phyloP scores from a whole-genome alignment of 2,329 filamentous ascomycete genomes.

The Colletotrichum sp. region DNA sequence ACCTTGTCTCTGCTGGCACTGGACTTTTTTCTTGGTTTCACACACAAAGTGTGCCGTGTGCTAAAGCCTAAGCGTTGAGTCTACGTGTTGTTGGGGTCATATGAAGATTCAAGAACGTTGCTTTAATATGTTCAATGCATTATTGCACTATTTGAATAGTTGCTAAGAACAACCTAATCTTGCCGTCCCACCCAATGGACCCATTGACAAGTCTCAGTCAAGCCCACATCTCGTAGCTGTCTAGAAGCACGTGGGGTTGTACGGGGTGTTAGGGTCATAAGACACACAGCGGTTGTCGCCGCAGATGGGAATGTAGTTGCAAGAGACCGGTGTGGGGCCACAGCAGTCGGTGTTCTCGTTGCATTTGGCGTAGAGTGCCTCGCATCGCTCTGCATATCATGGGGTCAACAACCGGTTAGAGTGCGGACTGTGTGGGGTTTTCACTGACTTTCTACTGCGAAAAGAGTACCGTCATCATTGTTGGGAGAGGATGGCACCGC shows the following conservation, averaged over 20 bases:
- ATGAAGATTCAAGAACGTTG: not conserved
- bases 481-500: not conserved
- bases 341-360: not conserved
- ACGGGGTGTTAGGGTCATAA: not conserved
- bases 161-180: not conserved
- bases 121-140: not conserved
- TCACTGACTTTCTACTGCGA: not conserved
- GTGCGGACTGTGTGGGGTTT: fast-evolving
- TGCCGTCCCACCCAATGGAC: not conserved
- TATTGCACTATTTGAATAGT: not conserved
- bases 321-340: not conserved
- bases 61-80: not conserved
- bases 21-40: not conserved
- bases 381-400: not conserved
- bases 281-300: not conserved
- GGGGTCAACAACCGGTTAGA: not conserved
- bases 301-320: not conserved
- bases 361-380: not conserved
- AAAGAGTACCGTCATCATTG: not conserved
- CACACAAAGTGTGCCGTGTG: not conserved
- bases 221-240: too few species aligned
- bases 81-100: not conserved
- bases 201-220: not conserved
- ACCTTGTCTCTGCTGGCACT: not conserved
- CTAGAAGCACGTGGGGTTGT: not conserved